Percentiles rank a stretch among this genome's conserved stretches.
Evolutionary conservation across 139 green algal species (phyloP).

Genomic region (Chlorella sp.): DNA sequence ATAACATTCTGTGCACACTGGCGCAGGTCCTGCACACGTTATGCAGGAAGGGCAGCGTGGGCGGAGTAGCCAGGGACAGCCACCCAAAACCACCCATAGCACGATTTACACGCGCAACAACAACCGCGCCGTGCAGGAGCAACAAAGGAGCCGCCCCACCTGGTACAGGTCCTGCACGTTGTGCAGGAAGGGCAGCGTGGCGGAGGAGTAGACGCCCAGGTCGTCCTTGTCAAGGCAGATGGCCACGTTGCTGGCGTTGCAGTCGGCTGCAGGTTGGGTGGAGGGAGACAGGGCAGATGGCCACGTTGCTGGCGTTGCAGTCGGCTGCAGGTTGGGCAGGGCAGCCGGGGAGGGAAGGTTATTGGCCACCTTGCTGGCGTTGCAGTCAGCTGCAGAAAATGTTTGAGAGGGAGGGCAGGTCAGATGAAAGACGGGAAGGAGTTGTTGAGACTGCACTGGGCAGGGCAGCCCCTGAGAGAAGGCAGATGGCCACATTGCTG

Average conservation of each 20-base stretch:
- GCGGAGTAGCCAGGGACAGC: too few relatives aligned
- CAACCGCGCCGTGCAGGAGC: not conserved
- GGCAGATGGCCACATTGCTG: not conserved
- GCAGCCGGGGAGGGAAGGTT: not conserved
- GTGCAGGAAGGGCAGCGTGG: conserved; percentile 26
- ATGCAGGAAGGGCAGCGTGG: too few relatives aligned
- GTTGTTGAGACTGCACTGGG: too few relatives aligned
- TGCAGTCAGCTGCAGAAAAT: not conserved
- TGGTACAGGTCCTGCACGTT: conserved; percentile 3
- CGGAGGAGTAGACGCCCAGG: conserved; percentile 9
- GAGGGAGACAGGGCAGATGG: not conserved
- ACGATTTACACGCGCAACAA: not conserved
- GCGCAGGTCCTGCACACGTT: too few relatives aligned
- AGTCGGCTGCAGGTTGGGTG: not conserved
- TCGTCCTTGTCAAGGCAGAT: conserved; percentile 26
- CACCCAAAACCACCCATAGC: too few relatives aligned
- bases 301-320: not conserved
- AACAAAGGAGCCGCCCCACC: not conserved
- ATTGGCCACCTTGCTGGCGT: not conserved
- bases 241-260: not conserved
- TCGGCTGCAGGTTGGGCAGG: not conserved
- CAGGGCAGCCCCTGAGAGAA: too few relatives aligned
- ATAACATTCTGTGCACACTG: not conserved
- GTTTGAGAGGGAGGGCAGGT: not conserved
- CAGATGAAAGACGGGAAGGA: too few relatives aligned